These are phyloP conservation scores for Colletotrichum tropicicola DNA, from an alignment of 2,329 filamentous ascomycete species.

Conservation along the genomic window DNA sequence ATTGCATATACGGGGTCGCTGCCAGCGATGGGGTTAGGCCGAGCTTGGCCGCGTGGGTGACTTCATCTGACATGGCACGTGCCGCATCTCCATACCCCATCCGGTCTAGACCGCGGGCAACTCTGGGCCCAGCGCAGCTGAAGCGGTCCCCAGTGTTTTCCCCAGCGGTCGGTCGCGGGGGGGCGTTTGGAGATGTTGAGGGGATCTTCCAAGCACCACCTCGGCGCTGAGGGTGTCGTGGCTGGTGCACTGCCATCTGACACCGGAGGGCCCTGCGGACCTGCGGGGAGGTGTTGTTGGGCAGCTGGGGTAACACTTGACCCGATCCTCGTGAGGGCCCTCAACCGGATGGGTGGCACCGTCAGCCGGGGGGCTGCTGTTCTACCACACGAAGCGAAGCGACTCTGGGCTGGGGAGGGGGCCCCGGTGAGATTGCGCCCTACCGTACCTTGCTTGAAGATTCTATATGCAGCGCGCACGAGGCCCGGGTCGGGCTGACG, in stretches of 20 bases:
- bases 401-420: background rate
- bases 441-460: constrained; percentile 27
- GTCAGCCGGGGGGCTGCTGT: constrained; percentile 16
- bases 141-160: constrained; percentile 7
- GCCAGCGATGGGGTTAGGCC: no score
- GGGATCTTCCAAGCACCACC: background rate
- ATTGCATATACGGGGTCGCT: no score
- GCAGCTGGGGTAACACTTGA: constrained; percentile 27
- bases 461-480: background rate
- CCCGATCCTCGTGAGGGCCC: constrained; percentile 23
- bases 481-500: background rate
- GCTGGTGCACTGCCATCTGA: constrained; percentile 21
- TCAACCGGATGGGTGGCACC: constrained; percentile 22
- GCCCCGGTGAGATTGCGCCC: background rate
- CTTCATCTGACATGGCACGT: constrained; percentile 17
- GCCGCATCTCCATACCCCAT: background rate
- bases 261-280: background rate
- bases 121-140: constrained; percentile 1
- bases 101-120: constrained; percentile 16
- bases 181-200: background rate
- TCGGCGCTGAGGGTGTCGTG: constrained; percentile 16
- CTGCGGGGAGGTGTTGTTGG: constrained; percentile 6
- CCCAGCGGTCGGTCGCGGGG: no score
- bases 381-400: constrained; percentile 10
- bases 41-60: constrained; percentile 4